Evolutionary conservation across 441 rosid genomes (phyloP), one percentile per base, ranked within the genome.

Genomic region (Flueggea neowawraea): DNA sequence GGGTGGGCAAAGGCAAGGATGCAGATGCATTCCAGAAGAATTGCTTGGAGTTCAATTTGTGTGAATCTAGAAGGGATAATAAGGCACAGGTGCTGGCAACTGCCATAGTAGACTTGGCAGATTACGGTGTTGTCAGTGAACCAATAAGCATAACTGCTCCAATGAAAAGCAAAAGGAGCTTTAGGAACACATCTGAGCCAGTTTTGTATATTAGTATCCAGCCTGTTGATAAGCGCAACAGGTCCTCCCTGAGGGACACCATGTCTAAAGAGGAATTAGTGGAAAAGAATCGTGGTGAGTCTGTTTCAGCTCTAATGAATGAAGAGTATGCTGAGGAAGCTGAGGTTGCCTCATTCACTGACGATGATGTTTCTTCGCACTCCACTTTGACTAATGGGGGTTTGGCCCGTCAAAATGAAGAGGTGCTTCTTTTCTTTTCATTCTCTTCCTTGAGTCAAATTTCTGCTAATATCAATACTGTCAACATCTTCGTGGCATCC

Each of bases 291-390:
- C 41, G 0, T 36, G 41, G 76, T 77, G 87, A 80, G 67, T 75
- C 87, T 60, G 81, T 84, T 63, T 84, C 86, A 15, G 84, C 75
- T 59, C 66, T 79, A 43, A 68, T 69, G 3, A 82, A 80, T 68
- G 81, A 73, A 76, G 91, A 68, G 45, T 75, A 80, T 31, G 84
- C 77, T 47, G 88, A 67, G 63, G 87, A 82, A 63, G 69, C 71
- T 66, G 84, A 88, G 73, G 77, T 84, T 70, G 84, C 87, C 10
- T 83, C 90, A 6, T 87, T 85, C 63, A 87, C 96, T 0, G 95
- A 83, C 45, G 98, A 90, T 33, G 91, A 85, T 75, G 63, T 74
- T 74, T 83, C 95, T 31, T 66, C 88, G 12, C 81, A 75, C 54
- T 85, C 91, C 16, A 85, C 86, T 6, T 72, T 17, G 65, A 73